Percentiles rank a stretch among this genome's conserved stretches.
phyloP scores from a whole-genome alignment of 306 rosid genomes.

The Rosa chinensis region DNA sequence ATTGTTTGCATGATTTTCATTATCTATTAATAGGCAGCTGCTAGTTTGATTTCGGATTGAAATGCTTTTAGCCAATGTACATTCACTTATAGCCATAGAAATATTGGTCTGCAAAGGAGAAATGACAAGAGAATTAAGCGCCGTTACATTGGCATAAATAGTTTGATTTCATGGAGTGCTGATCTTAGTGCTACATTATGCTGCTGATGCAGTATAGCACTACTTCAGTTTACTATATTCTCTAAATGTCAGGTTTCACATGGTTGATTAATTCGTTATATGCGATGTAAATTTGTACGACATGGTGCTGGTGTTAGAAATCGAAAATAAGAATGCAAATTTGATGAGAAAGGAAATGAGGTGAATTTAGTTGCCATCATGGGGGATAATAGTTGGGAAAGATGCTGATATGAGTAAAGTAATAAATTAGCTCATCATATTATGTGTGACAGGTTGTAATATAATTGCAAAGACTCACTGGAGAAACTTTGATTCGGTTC shows the following conservation, averaged over 20 bases:
- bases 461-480: neutral
- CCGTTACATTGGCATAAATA: neutral
- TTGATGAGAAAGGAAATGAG: neutral
- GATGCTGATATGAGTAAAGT: neutral
- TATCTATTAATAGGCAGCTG: neutral
- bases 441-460: neutral
- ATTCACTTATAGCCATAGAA: neutral
- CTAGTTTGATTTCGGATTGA: neutral
- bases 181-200: neutral
- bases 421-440: neutral
- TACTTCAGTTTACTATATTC: neutral
- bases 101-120: neutral
- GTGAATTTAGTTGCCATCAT: neutral
- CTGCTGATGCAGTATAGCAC: neutral
- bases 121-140: neutral
- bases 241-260: no score
- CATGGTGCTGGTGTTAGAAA: neutral
- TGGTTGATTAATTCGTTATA: neutral
- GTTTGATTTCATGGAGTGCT: neutral
- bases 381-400: neutral
- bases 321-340: neutral
- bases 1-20: conserved; percentile 3
- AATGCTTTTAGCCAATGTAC: no score
- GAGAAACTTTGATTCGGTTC: neutral
- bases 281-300: neutral